phyloP scores from a whole-genome alignment of 139 green algal species.

The Parachlorella kessleri region DNA sequence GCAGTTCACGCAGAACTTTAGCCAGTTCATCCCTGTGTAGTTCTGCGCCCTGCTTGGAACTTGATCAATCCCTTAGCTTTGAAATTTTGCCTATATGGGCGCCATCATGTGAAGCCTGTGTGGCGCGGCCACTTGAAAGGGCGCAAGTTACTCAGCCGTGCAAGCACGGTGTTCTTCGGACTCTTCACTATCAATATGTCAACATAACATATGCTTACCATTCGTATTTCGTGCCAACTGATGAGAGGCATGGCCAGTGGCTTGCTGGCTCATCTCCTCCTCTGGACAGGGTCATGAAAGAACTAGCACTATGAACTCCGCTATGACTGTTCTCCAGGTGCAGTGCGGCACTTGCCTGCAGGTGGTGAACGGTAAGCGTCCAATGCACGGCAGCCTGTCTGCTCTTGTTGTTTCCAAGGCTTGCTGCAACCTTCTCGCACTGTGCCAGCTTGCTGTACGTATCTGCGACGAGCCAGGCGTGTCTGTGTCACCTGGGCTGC shows the following conservation, averaged over 20 bases:
- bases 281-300: too few relatives aligned
- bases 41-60: too few relatives aligned
- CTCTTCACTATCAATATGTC: neutral
- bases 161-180: neutral
- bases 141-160: neutral
- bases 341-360: constrained; percentile 40
- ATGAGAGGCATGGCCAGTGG: neutral
- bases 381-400: neutral
- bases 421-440: neutral
- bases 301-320: constrained; percentile 7
- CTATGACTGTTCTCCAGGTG: constrained; percentile 34
- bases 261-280: too few relatives aligned
- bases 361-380: constrained; percentile 34
- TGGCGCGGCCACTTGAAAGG: too few relatives aligned
- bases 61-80: too few relatives aligned
- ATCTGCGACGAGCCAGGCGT: neutral
- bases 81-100: too few relatives aligned
- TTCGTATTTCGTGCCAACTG: neutral
- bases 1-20: constrained; percentile 25
- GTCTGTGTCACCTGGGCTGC: neutral
- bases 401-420: neutral
- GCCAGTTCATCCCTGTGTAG: constrained; percentile 24
- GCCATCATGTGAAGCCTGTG: too few relatives aligned
- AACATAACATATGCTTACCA: neutral
- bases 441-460: neutral